A percentile compares a stretch with the other conserved stretches of the same genome.
Conservation (phyloP, 768 basidiomycete species). For the Dentipellis sp. region DNA sequence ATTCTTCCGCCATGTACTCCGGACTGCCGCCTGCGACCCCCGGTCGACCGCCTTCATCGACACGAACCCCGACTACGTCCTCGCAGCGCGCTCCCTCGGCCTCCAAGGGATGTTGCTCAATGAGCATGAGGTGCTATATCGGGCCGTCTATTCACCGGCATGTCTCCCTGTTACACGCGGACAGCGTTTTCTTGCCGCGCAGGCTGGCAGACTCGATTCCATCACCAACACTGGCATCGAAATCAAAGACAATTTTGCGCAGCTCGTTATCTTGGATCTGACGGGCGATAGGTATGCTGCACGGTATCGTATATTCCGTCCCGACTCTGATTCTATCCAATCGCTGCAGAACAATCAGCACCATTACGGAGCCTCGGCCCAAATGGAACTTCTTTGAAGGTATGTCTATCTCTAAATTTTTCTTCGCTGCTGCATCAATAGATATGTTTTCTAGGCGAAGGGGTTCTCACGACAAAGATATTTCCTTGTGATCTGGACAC, state of each 20-base stretch:
- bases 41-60: slow-evolving; percentile 44
- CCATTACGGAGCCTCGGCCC: slow-evolving; percentile 26
- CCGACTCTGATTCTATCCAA: background rate
- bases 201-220: slow-evolving; percentile 35
- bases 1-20: slow-evolving; percentile 41
- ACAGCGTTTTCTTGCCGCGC: slow-evolving; percentile 27
- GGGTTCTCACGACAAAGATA: slow-evolving; percentile 33
- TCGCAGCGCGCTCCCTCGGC: slow-evolving; percentile 48
- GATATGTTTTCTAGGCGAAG: slow-evolving; percentile 10
- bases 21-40: slow-evolving; percentile 35
- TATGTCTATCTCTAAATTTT: slow-evolving; percentile 22
- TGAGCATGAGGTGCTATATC: slow-evolving; percentile 28
- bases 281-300: slow-evolving; percentile 33
- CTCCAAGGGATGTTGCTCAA: slow-evolving; percentile 47
- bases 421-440: slow-evolving; percentile 21
- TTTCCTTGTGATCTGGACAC: slow-evolving; percentile 53
- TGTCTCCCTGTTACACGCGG: slow-evolving; percentile 39
- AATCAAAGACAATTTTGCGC: slow-evolving; percentile 46
- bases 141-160: slow-evolving; percentile 36
- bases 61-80: slow-evolving; percentile 49
- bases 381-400: slow-evolving; percentile 52
- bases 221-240: slow-evolving; percentile 32
- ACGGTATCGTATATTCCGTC: background rate
- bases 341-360: slow-evolving; percentile 30
- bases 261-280: slow-evolving; percentile 47